A percentile compares a stretch with the other conserved stretches of the same genome.
Conservation (phyloP, 495 filamentous ascomycete genomes). For the Annulohypoxylon bovei region DNA sequence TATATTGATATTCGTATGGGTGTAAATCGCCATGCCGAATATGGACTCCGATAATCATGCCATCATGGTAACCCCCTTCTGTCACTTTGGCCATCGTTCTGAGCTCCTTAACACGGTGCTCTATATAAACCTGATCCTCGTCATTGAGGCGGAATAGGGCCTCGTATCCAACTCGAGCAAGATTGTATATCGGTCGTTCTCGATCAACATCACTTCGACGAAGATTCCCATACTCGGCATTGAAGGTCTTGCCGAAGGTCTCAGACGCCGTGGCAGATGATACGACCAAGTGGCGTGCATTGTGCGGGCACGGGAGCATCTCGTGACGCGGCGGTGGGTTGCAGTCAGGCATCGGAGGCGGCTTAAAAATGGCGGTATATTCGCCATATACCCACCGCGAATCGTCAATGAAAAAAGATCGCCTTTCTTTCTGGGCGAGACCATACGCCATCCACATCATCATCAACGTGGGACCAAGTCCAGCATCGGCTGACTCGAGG, state of each 20-base stretch:
- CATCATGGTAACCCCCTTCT: constrained; percentile 50
- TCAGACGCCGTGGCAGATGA: constrained; percentile 67
- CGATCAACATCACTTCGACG: constrained; percentile 57
- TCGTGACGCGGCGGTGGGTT: constrained; percentile 68
- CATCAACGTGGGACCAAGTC: constrained; percentile 74
- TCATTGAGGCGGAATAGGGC: constrained; percentile 68
- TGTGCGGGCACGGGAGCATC: constrained; percentile 75
- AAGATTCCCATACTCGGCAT: constrained; percentile 58
- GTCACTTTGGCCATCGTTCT: constrained; percentile 54
- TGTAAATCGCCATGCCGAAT: constrained; percentile 78
- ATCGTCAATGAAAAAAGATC: constrained; percentile 81
- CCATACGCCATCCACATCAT: constrained; percentile 81
- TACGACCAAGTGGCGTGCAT: constrained; percentile 73
- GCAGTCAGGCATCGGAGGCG: constrained; percentile 66
- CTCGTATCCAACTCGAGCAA: constrained; percentile 70
- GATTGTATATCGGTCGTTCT: constrained; percentile 65
- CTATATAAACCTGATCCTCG: constrained; percentile 67
- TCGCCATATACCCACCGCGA: constrained; percentile 79
- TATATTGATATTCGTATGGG: constrained; percentile 72
- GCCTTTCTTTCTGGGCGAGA: constrained; percentile 71
- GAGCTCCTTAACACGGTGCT: constrained; percentile 58
- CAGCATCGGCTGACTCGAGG: constrained; percentile 72
- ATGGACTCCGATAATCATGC: constrained; percentile 70
- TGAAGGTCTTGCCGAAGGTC: constrained; percentile 67
- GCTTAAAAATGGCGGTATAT: constrained; percentile 72